Conservation (phyloP, 116 monocot genomes). For the Papilionanthe hybrid region DNA sequence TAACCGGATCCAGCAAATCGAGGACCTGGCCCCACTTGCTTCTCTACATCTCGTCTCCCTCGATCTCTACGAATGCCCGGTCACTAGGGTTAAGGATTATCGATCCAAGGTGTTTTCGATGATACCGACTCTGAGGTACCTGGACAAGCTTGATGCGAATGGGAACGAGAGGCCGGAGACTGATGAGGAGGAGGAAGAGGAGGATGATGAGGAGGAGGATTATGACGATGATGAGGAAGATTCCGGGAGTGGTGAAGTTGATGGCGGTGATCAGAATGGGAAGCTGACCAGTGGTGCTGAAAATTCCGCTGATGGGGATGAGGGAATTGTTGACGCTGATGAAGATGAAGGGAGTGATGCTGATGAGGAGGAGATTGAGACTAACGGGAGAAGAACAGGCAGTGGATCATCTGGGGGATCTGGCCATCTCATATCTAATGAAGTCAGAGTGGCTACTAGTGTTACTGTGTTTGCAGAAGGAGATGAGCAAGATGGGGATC, state of each 20-base stretch:
- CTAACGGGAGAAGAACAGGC: conserved; percentile 1
- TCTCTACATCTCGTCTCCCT: conserved; percentile 65
- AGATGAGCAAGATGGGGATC: conserved; percentile 24
- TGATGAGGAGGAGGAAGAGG: conserved; percentile 86
- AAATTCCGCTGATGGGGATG: conserved; percentile 16
- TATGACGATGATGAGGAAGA: conserved; percentile 59
- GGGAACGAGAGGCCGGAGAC: conserved; percentile 89
- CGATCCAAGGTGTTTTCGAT: conserved; percentile 70
- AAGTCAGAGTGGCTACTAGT: conserved; percentile 40
- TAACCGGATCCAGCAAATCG: conserved; percentile 81
- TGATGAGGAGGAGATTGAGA: conserved; percentile 55
- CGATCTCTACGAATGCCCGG: conserved; percentile 93
- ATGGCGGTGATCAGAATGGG: conserved; percentile 47
- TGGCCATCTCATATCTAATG: conserved; percentile 39
- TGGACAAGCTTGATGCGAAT: conserved; percentile 90
- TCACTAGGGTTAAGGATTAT: conserved; percentile 76
- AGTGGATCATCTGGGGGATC: conserved; percentile 17
- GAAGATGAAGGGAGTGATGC: conserved; percentile 83
- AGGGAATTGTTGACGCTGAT: conserved; percentile 43
- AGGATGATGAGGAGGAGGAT: conserved; percentile 75
- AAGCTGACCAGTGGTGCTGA: conserved; percentile 30
- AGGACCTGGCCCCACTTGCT: conserved; percentile 77
- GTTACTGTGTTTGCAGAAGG: conserved; percentile 11
- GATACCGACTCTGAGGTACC: conserved; percentile 74
- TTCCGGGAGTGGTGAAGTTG: conserved; percentile 78